Conservation (phyloP, 139 green algal genomes). For the Axilococcus clingmanii region DNA sequence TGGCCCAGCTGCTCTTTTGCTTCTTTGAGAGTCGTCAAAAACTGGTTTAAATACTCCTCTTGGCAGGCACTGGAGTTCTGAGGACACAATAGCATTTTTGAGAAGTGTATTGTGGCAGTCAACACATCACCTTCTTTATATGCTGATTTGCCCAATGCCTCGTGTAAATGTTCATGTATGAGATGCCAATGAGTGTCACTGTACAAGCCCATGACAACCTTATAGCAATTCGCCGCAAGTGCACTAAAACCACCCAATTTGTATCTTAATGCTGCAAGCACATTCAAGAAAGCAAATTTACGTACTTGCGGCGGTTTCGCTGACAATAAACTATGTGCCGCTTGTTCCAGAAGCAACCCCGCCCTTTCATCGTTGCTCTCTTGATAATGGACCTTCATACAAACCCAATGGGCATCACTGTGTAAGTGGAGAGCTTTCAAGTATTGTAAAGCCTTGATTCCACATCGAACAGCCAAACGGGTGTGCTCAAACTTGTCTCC, state of each 20-base stretch:
- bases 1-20: conserved; percentile 18
- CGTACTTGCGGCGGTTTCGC: conserved; percentile 30
- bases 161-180: conserved; percentile 84
- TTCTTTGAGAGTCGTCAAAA: conserved; percentile 36
- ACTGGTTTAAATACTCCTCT: conserved; percentile 59
- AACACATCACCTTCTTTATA: conserved; percentile 35
- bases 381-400: conserved; percentile 70
- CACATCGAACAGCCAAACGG: neutral
- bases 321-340: conserved; percentile 60
- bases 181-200: conserved; percentile 47
- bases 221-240: conserved; percentile 66
- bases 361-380: conserved; percentile 59
- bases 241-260: conserved; percentile 42
- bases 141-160: conserved; percentile 59
- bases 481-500: conserved; percentile 2
- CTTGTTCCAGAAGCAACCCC: conserved; percentile 79
- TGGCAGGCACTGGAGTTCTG: conserved; percentile 44
- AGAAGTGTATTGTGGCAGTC: conserved; percentile 52
- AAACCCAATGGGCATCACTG: conserved; percentile 39
- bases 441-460: neutral
- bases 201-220: conserved; percentile 51
- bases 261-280: conserved; percentile 84
- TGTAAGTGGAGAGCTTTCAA: conserved; percentile 14
- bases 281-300: conserved; percentile 81
- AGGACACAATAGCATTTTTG: conserved; percentile 45